Conservation (phyloP, 768 basidiomycete genomes). For the Pisolithus sp. region DNA sequence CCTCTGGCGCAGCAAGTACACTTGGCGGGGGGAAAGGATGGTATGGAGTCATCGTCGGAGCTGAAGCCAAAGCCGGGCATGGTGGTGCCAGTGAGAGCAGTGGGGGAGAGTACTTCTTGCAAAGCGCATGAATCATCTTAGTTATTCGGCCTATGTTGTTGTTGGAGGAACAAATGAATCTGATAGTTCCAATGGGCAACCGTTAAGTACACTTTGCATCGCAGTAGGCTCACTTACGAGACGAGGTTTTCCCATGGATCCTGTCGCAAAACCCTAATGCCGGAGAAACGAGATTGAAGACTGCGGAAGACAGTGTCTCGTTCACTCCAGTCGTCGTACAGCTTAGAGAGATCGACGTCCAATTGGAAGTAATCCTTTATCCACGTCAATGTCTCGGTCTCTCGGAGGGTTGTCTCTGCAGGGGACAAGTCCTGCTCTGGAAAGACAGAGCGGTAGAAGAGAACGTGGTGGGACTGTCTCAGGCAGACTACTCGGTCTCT, state of each 20-base stretch:
- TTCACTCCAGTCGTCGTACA: slow-evolving; percentile 73
- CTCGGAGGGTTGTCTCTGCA: slow-evolving; percentile 29
- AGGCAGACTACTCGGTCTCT: slow-evolving; percentile 81
- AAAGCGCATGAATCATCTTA: slow-evolving; percentile 84
- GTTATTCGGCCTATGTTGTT: slow-evolving; percentile 95
- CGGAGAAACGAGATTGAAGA: slow-evolving; percentile 59
- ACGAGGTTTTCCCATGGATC: slow-evolving; percentile 95
- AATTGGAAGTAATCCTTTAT: slow-evolving; percentile 88
- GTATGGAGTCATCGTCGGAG: slow-evolving; percentile 38
- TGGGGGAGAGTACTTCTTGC: slow-evolving; percentile 65
- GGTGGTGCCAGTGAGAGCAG: slow-evolving; percentile 47
- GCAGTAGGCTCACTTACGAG: slow-evolving; percentile 52
- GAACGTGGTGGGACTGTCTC: slow-evolving; percentile 55
- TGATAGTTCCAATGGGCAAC: slow-evolving; percentile 22
- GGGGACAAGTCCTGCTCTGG: slow-evolving; percentile 37
- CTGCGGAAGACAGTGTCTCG: slow-evolving; percentile 71
- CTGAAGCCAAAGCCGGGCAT: slow-evolving; percentile 19
- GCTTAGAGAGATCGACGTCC: slow-evolving; percentile 55
- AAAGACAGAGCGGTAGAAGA: slow-evolving; percentile 69
- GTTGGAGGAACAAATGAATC: slow-evolving; percentile 97
- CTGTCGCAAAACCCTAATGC: slow-evolving; percentile 84
- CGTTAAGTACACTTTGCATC: background rate
- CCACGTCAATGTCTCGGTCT: slow-evolving; percentile 68
- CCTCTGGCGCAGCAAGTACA: slow-evolving; percentile 49
- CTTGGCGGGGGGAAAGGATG: slow-evolving; percentile 84